Evolutionary conservation across 2,329 filamentous ascomycete genomes (phyloP).

Genomic region (Verticillium zaregamsianum): DNA sequence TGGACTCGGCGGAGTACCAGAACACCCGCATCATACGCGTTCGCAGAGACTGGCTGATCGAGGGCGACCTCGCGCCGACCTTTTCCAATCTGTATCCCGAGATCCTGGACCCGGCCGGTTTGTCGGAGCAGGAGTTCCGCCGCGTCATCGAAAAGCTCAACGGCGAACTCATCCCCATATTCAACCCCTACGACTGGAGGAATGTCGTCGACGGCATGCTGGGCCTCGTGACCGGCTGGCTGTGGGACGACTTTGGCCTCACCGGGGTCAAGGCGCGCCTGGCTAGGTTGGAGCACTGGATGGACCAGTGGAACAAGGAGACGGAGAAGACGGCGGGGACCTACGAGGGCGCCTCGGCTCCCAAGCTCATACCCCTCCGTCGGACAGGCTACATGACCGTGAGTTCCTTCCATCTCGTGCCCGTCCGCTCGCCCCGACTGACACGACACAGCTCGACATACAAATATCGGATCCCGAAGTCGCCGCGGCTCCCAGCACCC

Average conservation of each 20-base stretch:
- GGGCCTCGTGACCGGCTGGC: conserved; percentile 81
- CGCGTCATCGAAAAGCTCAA: conserved; percentile 80
- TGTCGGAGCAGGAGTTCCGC: conserved; percentile 84
- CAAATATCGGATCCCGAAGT: conserved; percentile 78
- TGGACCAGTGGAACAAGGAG: conserved; percentile 81
- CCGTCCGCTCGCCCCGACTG: conserved; percentile 13
- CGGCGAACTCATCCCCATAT: conserved; percentile 67
- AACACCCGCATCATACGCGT: conserved; percentile 89
- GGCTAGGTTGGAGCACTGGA: conserved; percentile 68
- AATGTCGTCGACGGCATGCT: conserved; percentile 78
- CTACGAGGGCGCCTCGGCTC: conserved; percentile 49
- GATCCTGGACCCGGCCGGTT: conserved; percentile 78
- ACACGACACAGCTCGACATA: conserved; percentile 61
- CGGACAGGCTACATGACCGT: conserved; percentile 85
- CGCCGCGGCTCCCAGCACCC: conserved; percentile 44
- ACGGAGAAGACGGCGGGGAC: conserved; percentile 53
- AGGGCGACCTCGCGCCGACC: conserved; percentile 85
- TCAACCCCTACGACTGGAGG: conserved; percentile 70
- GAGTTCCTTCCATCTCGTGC: not conserved
- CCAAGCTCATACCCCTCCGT: conserved; percentile 73
- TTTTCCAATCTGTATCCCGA: conserved; percentile 96
- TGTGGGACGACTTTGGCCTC: conserved; percentile 88
- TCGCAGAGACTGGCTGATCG: conserved; percentile 83
- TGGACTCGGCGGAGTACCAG: conserved; percentile 68
- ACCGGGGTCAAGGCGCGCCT: conserved; percentile 71